Evolutionary conservation across 345 rosid genomes (phyloP), one percentile per base, ranked within the genome.

Genomic region (Sisymbrium altissimum): DNA sequence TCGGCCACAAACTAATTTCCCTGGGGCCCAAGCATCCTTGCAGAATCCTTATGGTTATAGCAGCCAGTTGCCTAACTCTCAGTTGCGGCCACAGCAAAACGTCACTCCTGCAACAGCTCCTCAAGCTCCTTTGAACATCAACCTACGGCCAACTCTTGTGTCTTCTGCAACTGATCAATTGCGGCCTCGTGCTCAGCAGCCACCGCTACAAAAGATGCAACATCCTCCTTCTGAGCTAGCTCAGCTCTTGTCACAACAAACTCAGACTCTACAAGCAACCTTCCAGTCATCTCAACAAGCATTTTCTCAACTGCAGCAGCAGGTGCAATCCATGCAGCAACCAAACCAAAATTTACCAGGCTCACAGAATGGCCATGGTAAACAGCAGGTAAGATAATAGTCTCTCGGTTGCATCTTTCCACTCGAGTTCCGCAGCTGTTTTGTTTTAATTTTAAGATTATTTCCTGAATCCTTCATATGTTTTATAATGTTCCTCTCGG

Each of bases 141-240:
- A 76, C 66, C 46, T 81, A 39, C 88, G 78, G 61, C 73, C 89
- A 52, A 83, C 74, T 73, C 55, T 78, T 72, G 13, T 40, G 61
- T 59, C 92, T 59, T n/a, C 79, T 62, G 73, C 77, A n/a, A 70
- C 85, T 65, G 86, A 74, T 80, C 93, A 85, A 44, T 85, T 81
- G 36, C 76, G 79, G 75, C 83, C 81, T 80, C 81, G 84, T 35
- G 59, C 40, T 63, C 93, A 84, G 76, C 97, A 87, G 76, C 91
- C 82, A 64, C 61, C 76, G 35, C 87, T 66, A 74, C 95, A 81
- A 78, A 82, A 89, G 27, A 79, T 76, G 80, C 96, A 86, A 81
- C 96, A 87, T 79, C 90, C 99, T 64, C 97, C 99, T 49, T 92
- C 99, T 61, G 89, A 83, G 72, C 80, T 95, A 75, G 97, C 98